A percentile compares a stretch with the other conserved stretches of the same genome.
Conservation (phyloP, 768 basidiomycete genomes). For the Holtermanniella nyarrowii region DNA sequence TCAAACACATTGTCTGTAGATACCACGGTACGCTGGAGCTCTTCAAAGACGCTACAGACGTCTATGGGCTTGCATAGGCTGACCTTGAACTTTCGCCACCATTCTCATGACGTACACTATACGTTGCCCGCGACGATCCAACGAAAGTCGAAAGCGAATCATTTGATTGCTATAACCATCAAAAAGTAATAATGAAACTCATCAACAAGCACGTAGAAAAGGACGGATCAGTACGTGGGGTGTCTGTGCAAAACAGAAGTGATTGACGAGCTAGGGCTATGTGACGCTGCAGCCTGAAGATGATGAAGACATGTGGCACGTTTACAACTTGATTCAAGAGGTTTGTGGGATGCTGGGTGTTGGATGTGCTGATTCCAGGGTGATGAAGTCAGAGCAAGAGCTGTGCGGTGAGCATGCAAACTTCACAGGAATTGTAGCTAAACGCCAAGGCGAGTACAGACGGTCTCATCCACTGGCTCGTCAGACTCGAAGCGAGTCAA, state of each 20-base stretch:
- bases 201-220: conserved; percentile 74
- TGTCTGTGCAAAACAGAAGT: not conserved
- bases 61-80: too few species aligned
- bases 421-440: not conserved
- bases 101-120: too few species aligned
- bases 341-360: conserved; percentile 35
- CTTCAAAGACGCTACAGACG: too few species aligned
- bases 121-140: too few species aligned
- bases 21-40: too few species aligned
- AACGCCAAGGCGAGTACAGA: conserved; percentile 64
- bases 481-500: conserved; percentile 82
- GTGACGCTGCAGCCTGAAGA: conserved; percentile 92
- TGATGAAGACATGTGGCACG: conserved; percentile 99
- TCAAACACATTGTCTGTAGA: too few species aligned
- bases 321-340: conserved; percentile 89
- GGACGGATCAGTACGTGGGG: conserved; percentile 59
- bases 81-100: too few species aligned
- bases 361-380: conserved; percentile 42
- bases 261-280: conserved; percentile 55
- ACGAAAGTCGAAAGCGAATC: too few species aligned
- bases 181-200: conserved; percentile 61
- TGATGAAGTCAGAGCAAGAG: conserved; percentile 73
- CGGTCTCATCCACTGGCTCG: conserved; percentile 81
- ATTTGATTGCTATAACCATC: too few species aligned
- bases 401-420: conserved; percentile 55